Conservation (phyloP, 2,329 filamentous ascomycete species). For the Botryosphaeria dothidea region DNA sequence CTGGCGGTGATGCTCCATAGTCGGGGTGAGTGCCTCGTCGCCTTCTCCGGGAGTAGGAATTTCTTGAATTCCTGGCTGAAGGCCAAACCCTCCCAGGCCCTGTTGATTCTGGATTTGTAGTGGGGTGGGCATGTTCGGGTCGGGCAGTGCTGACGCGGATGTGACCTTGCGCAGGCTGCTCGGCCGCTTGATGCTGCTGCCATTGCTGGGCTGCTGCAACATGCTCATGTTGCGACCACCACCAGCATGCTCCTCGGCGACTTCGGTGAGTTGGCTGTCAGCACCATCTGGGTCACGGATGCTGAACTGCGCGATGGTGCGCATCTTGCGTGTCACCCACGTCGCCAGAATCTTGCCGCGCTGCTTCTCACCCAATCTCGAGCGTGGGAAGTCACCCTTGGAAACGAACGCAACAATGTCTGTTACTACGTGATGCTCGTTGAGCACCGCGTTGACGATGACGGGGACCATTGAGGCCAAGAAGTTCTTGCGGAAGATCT, state of each 20-base stretch:
- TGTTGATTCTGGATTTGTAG: conserved; percentile 21
- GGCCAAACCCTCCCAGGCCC: conserved; percentile 23
- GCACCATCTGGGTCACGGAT: conserved; percentile 78
- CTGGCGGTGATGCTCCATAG: conserved; percentile 25
- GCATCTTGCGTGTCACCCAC: conserved; percentile 95
- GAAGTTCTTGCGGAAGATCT: conserved; percentile 91
- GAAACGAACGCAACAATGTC: conserved; percentile 98
- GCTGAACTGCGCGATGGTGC: conserved; percentile 92
- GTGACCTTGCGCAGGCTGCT: conserved; percentile 33
- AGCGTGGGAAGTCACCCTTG: conserved; percentile 91
- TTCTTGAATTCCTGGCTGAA: conserved; percentile 37
- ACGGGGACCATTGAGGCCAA: conserved; percentile 95
- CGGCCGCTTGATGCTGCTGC: conserved; percentile 30
- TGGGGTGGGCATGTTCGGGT: not conserved
- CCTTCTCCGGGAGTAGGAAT: conserved; percentile 25
- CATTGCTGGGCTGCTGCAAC: conserved; percentile 27
- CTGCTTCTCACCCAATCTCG: conserved; percentile 93
- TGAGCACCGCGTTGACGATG: conserved; percentile 92
- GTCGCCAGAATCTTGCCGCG: conserved; percentile 95
- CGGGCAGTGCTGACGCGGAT: conserved; percentile 6
- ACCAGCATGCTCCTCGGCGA: conserved; percentile 23
- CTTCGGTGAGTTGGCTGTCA: conserved; percentile 34
- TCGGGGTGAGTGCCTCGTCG: conserved; percentile 42
- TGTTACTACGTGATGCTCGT: conserved; percentile 94
- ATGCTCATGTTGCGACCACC: conserved; percentile 10